Evolutionary conservation across 768 basidiomycete genomes (phyloP).

Genomic region (Boletales sp.): DNA sequence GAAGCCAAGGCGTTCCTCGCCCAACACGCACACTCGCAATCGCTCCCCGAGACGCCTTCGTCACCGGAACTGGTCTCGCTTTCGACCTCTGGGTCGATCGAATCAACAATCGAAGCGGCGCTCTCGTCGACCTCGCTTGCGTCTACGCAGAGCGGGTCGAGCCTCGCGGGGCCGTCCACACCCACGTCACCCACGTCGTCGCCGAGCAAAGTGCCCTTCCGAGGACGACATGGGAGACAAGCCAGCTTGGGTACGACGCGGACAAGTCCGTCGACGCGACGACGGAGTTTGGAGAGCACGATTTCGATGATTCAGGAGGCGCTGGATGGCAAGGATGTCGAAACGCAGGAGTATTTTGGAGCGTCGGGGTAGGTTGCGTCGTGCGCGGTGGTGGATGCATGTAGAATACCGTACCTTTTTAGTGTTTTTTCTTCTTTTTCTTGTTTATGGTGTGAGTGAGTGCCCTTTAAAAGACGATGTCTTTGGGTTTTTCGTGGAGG

Average conservation of each 20-base stretch:
- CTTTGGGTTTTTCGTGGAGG: no score
- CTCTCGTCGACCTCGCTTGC: constrained; percentile 21
- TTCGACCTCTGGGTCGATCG: constrained; percentile 41
- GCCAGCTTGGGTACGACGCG: constrained; percentile 82
- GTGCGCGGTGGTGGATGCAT: background rate
- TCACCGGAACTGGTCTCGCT: constrained; percentile 37
- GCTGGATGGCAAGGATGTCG: constrained; percentile 66
- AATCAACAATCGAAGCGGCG: constrained; percentile 37
- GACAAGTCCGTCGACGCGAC: constrained; percentile 89
- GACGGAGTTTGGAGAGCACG: constrained; percentile 92
- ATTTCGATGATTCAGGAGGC: constrained; percentile 94
- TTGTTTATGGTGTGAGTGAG: no score
- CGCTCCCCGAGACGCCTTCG: constrained; percentile 53
- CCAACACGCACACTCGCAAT: constrained; percentile 30
- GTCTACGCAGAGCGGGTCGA: constrained; percentile 23
- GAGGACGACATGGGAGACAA: constrained; percentile 50
- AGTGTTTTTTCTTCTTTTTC: no score
- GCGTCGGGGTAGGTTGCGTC: background rate
- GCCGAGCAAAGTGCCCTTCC: constrained; percentile 50
- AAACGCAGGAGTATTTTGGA: constrained; percentile 10
- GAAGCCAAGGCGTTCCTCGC: constrained; percentile 64
- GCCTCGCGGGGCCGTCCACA: constrained; percentile 13
- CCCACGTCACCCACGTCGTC: constrained; percentile 42
- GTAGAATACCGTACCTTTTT: background rate
- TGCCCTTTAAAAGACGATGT: no score